Evolutionary conservation across 805 yeast species (phyloP), one percentile per base, ranked within the genome.

Genomic region (Blastobotrys mokoenaii): DNA sequence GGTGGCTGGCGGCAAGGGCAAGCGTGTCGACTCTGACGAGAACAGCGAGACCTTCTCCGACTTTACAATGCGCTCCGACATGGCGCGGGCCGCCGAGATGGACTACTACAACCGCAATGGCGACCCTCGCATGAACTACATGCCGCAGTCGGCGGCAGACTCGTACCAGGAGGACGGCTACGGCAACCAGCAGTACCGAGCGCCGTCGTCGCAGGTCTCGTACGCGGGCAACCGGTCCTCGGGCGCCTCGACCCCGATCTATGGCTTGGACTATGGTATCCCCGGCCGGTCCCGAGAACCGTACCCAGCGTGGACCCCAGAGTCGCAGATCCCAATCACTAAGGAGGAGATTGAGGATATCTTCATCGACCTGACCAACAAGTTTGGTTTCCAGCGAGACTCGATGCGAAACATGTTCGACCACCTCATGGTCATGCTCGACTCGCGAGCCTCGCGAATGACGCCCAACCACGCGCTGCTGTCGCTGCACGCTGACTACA

Each of bases 301-400:
- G 30, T 87, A 84, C 61, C 96, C 96, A 32, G 95, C 96, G 40
- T 87, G 96, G 96, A 82, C 90, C 20, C 93, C 94, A 36, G 94
- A 84, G 63, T 84, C 58, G 8, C 62, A 75, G 51, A 81, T 79
- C 3, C 63, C 63, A 1, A 39, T 62, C 15, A 37, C 51, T 10
- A 46, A 53, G n/a, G 52, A 43, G 22, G 77, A 76, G 25, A 82
- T 84, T 41, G 80, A 79, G 49, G 64, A 69, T 1, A 72, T 80
- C 1, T 77, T 81, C 49, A 63, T 69, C 14, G 74, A 72, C 38
- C 62, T 83, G 38, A 68, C 73, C 4, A 67, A 67, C 14, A 65
- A 76, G 1, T 80, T 84, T 62, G 85, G 86, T 0, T 84, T 83
- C 58, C 93, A 84, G 58, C 57, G 61, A 40, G 88, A 82, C 58